These are phyloP conservation scores for Naegleria gruberi DNA, from an alignment of 208 protist species.

Conservation along the genomic window DNA sequence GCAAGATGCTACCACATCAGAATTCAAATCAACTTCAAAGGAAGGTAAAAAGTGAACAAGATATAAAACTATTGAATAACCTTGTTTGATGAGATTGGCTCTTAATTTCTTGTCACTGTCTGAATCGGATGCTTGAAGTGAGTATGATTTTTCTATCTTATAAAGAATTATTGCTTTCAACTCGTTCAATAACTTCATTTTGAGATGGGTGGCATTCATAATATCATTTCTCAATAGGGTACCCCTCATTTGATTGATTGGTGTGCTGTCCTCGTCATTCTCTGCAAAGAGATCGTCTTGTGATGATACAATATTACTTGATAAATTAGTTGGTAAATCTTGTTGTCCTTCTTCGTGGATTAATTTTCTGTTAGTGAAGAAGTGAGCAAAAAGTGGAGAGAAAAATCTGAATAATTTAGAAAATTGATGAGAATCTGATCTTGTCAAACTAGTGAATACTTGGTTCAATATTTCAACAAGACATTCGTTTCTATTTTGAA, in stretches of 20 bases:
- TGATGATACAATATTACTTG: background rate
- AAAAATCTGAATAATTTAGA: background rate
- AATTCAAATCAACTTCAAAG: background rate
- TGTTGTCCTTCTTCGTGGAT: background rate
- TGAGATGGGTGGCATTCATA: background rate
- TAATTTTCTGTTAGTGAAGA: background rate
- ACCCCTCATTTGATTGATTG: background rate
- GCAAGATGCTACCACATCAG: background rate
- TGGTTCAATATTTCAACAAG: background rate
- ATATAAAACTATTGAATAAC: background rate
- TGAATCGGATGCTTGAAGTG: background rate
- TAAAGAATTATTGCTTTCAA: background rate
- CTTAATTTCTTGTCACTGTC: background rate
- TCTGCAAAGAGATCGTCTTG: no score
- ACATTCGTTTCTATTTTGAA: background rate
- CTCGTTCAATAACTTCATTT: background rate
- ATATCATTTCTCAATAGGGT: background rate
- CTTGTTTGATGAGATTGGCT: background rate
- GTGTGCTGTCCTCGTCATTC: no score
- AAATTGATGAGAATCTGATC: background rate
- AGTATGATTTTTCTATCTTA: background rate
- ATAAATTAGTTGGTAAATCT: background rate
- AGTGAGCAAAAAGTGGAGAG: background rate
- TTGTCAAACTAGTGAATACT: background rate
- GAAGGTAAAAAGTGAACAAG: background rate